These are phyloP conservation scores for Lachnellula cervina DNA, from an alignment of 2,329 filamentous ascomycete species.

Conservation along the genomic window DNA sequence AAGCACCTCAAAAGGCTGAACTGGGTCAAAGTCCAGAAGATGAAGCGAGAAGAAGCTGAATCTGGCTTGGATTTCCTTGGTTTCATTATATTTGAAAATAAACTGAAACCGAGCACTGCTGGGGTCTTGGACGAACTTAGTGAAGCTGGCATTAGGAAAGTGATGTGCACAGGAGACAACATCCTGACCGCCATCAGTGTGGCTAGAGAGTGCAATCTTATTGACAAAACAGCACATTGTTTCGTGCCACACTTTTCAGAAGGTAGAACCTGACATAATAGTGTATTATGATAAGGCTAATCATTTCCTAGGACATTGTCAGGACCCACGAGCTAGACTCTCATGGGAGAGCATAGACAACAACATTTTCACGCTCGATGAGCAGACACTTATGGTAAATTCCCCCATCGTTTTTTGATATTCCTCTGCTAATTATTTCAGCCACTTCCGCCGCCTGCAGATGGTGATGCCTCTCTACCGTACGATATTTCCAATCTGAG, in stretches of 20 bases:
- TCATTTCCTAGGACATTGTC: conserved; percentile 53
- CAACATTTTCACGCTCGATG: conserved; percentile 69
- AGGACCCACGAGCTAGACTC: conserved; percentile 68
- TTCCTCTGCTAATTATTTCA: conserved; percentile 32
- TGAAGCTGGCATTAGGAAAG: conserved; percentile 76
- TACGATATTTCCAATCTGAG: conserved; percentile 76
- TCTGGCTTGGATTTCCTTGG: conserved; percentile 80
- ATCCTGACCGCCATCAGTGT: conserved; percentile 96
- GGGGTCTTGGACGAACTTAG: conserved; percentile 76
- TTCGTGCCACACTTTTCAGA: conserved; percentile 87
- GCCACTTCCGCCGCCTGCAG: conserved; percentile 66
- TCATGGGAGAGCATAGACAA: conserved; percentile 97
- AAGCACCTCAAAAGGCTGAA: conserved; percentile 83
- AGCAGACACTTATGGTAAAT: conserved; percentile 65
- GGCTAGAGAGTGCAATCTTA: conserved; percentile 79
- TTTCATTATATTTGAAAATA: conserved; percentile 99
- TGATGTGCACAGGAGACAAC: conserved; percentile 98
- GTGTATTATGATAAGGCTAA: not conserved
- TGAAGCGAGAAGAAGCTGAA: conserved; percentile 82
- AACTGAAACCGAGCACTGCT: conserved; percentile 83
- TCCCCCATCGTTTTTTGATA: not conserved
- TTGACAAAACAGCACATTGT: conserved; percentile 77
- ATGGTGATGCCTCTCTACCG: conserved; percentile 76
- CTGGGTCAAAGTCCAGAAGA: conserved; percentile 93
- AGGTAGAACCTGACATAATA: conserved; percentile 40